Evolutionary conservation across 345 rosid genomes (phyloP).

Genomic region (Mercurialis annua): DNA sequence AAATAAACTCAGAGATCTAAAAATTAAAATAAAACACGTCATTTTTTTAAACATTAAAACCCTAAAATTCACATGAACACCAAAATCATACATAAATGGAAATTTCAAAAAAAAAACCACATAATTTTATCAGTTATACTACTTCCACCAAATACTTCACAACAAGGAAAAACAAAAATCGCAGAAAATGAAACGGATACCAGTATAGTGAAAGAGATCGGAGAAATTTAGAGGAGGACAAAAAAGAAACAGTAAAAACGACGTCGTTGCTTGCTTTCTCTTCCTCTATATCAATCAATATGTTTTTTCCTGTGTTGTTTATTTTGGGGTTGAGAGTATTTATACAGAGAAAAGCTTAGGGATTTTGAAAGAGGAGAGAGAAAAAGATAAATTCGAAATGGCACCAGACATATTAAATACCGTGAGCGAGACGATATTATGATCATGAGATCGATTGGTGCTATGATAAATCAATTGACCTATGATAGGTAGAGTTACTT

Average conservation of each 20-base stretch:
- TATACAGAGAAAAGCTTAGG: slow-evolving; percentile 47
- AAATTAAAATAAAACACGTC: not conserved
- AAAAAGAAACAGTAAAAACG: slow-evolving; percentile 11
- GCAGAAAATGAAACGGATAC: slow-evolving; percentile 10
- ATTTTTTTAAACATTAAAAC: not conserved
- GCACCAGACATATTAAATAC: slow-evolving; percentile 37
- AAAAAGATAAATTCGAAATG: no score
- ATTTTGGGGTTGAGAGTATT: slow-evolving; percentile 27
- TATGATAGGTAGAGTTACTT: rapidly evolving
- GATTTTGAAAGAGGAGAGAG: slow-evolving; percentile 35
- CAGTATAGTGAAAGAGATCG: slow-evolving; percentile 40
- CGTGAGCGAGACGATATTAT: slow-evolving; percentile 39
- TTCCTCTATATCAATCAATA: no score
- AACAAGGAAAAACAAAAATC: not conserved
- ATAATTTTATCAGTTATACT: no score
- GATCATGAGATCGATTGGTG: slow-evolving; percentile 25
- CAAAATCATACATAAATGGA: slow-evolving; percentile 1
- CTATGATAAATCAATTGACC: not conserved
- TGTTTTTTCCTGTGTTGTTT: slow-evolving; percentile 18
- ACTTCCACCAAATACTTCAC: no score
- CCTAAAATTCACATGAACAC: not conserved
- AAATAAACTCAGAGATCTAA: slow-evolving; percentile 21
- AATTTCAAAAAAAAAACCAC: not conserved
- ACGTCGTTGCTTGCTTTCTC: slow-evolving; percentile 14
- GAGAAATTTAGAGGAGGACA: slow-evolving; percentile 12